These are phyloP conservation scores for Coix lacrymajobi DNA, from an alignment of 176 grass and related monocot species.

Conservation along the genomic window DNA sequence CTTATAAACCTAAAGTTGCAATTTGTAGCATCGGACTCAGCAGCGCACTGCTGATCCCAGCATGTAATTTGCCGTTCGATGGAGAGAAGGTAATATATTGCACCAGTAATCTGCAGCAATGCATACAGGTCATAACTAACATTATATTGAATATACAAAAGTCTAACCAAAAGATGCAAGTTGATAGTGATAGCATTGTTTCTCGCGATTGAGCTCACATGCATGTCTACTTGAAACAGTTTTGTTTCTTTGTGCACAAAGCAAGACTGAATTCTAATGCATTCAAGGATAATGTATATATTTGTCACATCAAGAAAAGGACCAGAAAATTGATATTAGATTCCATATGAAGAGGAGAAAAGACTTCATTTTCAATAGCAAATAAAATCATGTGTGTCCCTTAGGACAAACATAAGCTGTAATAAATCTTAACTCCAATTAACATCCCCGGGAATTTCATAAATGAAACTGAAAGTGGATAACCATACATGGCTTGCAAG, in stretches of 20 bases:
- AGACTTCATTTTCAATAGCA: neutral
- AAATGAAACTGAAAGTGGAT: slow-evolving; percentile 4
- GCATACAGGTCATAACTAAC: neutral
- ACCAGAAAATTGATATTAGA: neutral
- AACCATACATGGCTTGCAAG: slow-evolving; percentile 83
- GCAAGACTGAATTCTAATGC: neutral
- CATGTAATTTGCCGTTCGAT: slow-evolving; percentile 84
- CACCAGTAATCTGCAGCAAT: slow-evolving; percentile 66
- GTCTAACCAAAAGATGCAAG: neutral
- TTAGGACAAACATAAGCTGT: neutral
- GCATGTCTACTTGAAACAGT: neutral
- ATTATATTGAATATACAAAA: neutral
- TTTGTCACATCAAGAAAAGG: neutral
- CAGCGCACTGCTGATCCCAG: slow-evolving; percentile 58
- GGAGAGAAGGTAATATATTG: slow-evolving; percentile 80
- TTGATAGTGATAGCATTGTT: neutral
- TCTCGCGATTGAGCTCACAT: neutral
- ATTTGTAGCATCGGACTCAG: neutral
- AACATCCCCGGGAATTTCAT: neutral
- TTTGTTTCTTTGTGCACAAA: neutral
- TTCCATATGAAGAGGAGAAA: neutral
- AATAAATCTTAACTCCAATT: neutral
- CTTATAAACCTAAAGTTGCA: slow-evolving; percentile 44
- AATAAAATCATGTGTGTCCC: neutral
- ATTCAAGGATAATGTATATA: neutral